Evolutionary conservation across 345 rosid species (phyloP), one percentile per base, ranked within the genome.

Genomic region (Crucihimalaya himalaica): DNA sequence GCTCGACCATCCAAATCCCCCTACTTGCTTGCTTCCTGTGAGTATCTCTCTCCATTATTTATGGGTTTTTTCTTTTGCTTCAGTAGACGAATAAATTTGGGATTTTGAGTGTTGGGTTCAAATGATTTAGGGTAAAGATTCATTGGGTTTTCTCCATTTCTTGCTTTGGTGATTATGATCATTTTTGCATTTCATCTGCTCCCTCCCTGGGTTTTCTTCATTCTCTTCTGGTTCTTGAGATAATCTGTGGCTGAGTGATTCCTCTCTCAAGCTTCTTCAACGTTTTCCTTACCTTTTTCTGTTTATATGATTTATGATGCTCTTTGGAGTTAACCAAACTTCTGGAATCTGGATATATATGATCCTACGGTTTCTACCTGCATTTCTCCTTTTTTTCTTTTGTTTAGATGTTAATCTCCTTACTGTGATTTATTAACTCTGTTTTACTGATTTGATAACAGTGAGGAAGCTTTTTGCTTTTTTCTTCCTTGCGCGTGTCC

Each of bases 401-500:
- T 66, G 13, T 8, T 20, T 55, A 55, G 11, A 10, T 63, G n/a
- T 34, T 65, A 11, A 53, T 1, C 20, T 57, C 59, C 62, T 42
- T 59, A 4, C 13, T 32, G 8, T 70, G 58, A 60, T 28, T 39
- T 42, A 28, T 37, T 78, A 19, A 43, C 71, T 79, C 27, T 39
- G 8, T 27, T 10, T 23, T 28, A 9, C n/a, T 27, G 67, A 47
- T 72, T 42, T 68, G 71, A 14, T 52, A 20, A 32, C 83, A 82
- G 89, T 65, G 70, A 82, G 65, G 86, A 77, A 79, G 81, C 73
- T 72, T 73, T 1, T 73, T 68, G n/a, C 5, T 19, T 32, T 29
- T 39, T 45, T 6, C 4, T 29, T 39, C 73, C 86, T 82, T 86
- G 97, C 96, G 84, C 97, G 98, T 94, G 96, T 79, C 97, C 98